Percentiles rank a stretch among this genome's conserved stretches.
These are phyloP conservation scores for Phytophthora citricola DNA, from an alignment of 352 stramenopile species.

Conservation along the genomic window DNA sequence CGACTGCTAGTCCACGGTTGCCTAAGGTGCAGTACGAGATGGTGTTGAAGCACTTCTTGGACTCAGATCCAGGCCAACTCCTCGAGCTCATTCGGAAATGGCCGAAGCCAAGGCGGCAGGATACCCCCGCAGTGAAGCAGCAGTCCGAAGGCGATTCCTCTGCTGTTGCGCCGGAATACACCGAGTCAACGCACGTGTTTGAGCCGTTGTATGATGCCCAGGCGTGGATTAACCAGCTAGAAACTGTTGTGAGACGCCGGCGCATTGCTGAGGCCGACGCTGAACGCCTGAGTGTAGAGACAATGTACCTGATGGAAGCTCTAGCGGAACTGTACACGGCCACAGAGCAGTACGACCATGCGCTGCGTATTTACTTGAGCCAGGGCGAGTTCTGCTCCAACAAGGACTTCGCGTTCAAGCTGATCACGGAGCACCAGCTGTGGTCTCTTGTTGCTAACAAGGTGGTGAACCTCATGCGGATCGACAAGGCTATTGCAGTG, in stretches of 20 bases:
- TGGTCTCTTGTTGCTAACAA: constrained; percentile 85
- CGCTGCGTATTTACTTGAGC: constrained; percentile 85
- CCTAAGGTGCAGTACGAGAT: constrained; percentile 84
- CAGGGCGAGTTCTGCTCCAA: constrained; percentile 86
- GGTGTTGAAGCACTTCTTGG: constrained; percentile 86
- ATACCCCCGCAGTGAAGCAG: constrained; percentile 29
- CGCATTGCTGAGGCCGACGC: constrained; percentile 70
- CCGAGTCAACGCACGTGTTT: constrained; percentile 67
- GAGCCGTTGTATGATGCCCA: constrained; percentile 83
- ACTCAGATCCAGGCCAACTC: constrained; percentile 77
- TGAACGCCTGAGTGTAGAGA: constrained; percentile 75
- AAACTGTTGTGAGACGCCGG: constrained; percentile 72
- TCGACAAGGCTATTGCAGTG: constrained; percentile 72
- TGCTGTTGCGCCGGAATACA: constrained; percentile 71
- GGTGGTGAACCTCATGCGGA: constrained; percentile 78
- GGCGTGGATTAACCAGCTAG: constrained; percentile 85
- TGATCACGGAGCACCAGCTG: constrained; percentile 85
- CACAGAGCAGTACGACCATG: constrained; percentile 84
- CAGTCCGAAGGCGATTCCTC: constrained; percentile 23
- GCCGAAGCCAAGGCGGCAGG: constrained; percentile 72
- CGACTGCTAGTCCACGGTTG: constrained; percentile 72
- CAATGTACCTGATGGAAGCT: constrained; percentile 83
- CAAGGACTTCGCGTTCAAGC: constrained; percentile 87
- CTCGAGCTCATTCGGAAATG: constrained; percentile 85
- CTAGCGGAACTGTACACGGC: constrained; percentile 84